Evolutionary conservation across 257 asterid species (phyloP).

Genomic region (Misopates orontium): DNA sequence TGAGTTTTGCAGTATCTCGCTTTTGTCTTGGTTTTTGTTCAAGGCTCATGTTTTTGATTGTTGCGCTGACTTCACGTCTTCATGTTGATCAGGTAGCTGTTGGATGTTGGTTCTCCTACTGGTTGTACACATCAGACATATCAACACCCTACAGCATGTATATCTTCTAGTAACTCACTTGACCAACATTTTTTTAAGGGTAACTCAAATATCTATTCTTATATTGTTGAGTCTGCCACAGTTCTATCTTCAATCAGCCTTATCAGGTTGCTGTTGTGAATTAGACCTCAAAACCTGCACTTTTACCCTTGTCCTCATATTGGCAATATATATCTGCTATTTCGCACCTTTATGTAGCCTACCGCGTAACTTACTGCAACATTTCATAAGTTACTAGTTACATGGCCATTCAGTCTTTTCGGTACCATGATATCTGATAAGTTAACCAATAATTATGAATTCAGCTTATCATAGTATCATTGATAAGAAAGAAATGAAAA

Average conservation of each 20-base stretch:
- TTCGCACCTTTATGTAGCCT: background rate
- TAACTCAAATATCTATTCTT: conserved; percentile 59
- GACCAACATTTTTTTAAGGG: conserved; percentile 63
- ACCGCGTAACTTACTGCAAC: background rate
- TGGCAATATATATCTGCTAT: background rate
- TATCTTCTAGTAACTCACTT: conserved; percentile 67
- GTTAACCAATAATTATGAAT: background rate
- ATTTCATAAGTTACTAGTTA: conserved; percentile 6
- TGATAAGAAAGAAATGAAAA: background rate
- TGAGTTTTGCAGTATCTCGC: conserved; percentile 32
- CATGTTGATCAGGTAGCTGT: conserved; percentile 59
- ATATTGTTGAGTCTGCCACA: conserved; percentile 25
- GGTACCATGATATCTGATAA: no score
- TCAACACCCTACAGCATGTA: conserved; percentile 68
- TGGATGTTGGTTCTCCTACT: conserved; percentile 70
- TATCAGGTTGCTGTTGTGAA: background rate
- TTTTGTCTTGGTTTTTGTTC: conserved; percentile 14
- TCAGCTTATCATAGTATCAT: background rate
- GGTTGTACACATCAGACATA: conserved; percentile 66
- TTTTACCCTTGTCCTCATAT: no score
- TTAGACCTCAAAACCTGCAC: background rate
- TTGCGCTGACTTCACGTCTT: conserved; percentile 30
- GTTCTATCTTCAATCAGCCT: conserved; percentile 14
- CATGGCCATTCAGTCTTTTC: background rate
- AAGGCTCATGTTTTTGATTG: conserved; percentile 13